Evolutionary conservation across 2,329 filamentous ascomycete genomes (phyloP).

Genomic region (Phyllosticta paracitricarpa): DNA sequence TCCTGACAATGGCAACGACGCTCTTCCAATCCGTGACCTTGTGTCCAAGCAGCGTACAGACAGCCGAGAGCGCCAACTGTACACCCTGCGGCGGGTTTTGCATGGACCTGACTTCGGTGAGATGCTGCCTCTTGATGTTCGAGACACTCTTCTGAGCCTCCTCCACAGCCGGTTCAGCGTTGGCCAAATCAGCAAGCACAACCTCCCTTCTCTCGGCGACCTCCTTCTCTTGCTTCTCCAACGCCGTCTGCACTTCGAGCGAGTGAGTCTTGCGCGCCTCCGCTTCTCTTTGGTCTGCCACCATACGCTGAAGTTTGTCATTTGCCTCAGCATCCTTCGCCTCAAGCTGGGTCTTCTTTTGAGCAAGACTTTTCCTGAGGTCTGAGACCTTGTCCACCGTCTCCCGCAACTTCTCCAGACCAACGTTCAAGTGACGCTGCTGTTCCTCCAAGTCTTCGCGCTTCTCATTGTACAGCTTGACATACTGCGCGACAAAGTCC

Average conservation of each 20-base stretch:
- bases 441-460: constrained; percentile 97
- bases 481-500: constrained; percentile 96
- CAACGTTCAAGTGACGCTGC: constrained; percentile 94
- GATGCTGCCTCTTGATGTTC: constrained; percentile 95
- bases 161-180: constrained; percentile 83
- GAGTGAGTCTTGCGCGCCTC: constrained; percentile 84
- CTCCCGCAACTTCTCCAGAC: constrained; percentile 91
- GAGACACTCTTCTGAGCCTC: constrained; percentile 94
- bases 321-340: constrained; percentile 92
- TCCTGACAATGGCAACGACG: constrained; percentile 77
- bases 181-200: constrained; percentile 77
- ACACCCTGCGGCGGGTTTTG: constrained; percentile 84
- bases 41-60: constrained; percentile 88
- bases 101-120: constrained; percentile 98
- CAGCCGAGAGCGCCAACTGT: constrained; percentile 85
- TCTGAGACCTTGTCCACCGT: constrained; percentile 96
- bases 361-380: constrained; percentile 76
- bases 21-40: constrained; percentile 80
- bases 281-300: constrained; percentile 88
- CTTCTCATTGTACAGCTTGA: constrained; percentile 96
- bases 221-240: constrained; percentile 83
- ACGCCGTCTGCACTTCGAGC: constrained; percentile 73
- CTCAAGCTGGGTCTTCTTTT: constrained; percentile 90
- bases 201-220: constrained; percentile 75
- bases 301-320: constrained; percentile 94